Evolutionary conservation across 148 eudicot genomes (phyloP).

Genomic region (Vaccinium myrtillus): DNA sequence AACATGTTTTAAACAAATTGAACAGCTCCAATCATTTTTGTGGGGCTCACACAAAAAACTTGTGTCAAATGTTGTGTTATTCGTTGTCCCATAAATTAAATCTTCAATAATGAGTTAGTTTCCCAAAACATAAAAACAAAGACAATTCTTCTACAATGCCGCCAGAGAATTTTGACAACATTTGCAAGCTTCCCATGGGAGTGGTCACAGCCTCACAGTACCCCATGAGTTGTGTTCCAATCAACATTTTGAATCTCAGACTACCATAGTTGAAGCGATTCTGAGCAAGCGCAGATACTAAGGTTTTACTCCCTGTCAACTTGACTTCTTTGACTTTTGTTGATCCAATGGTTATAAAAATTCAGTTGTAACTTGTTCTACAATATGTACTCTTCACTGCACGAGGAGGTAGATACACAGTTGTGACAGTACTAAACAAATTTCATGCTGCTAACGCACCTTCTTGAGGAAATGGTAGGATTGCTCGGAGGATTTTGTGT

Average conservation of each 20-base stretch:
- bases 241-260: background rate
- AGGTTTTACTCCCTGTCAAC: background rate
- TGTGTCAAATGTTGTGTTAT: no score
- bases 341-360: background rate
- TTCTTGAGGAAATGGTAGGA: slow-evolving; percentile 28
- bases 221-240: background rate
- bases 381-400: background rate
- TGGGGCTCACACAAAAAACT: no score
- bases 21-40: no score
- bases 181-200: background rate
- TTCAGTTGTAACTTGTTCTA: background rate
- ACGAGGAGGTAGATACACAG: background rate
- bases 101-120: background rate
- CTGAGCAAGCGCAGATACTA: background rate
- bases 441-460: slow-evolving; percentile 14
- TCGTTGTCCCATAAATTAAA: background rate
- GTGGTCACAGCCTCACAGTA: background rate
- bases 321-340: background rate
- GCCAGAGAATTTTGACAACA: background rate
- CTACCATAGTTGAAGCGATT: background rate
- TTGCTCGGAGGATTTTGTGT: slow-evolving; percentile 27
- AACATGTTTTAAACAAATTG: no score
- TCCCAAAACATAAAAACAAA: background rate
- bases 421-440: background rate
- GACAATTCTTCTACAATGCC: background rate